Evolutionary conservation across 352 stramenopile genomes (phyloP).

Genomic region (Phytophthora foliorum): DNA sequence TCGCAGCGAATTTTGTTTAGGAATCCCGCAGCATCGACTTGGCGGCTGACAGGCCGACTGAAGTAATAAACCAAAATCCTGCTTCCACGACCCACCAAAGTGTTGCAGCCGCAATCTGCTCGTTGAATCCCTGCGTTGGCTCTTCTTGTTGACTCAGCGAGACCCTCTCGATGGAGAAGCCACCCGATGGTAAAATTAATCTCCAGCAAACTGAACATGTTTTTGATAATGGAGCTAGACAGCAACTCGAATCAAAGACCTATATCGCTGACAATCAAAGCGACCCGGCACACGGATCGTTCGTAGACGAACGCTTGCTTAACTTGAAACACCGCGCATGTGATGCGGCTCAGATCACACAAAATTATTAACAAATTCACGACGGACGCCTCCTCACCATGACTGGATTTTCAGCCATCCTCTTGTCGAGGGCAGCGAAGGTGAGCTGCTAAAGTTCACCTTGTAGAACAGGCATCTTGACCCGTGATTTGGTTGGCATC

Average conservation of each 20-base stretch:
- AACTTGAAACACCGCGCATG: not conserved
- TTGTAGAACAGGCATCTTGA: no score
- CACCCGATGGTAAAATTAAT: no score
- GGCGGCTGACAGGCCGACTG: not conserved
- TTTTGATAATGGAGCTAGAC: no score
- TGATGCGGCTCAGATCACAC: not conserved
- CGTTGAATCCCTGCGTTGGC: no score
- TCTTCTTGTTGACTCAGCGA: no score
- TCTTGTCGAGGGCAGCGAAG: slow-evolving; percentile 1
- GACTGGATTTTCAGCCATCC: slow-evolving; percentile 13
- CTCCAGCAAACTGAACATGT: no score
- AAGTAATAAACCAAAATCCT: not conserved
- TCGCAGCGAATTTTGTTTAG: not conserved
- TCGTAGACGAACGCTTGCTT: slow-evolving; percentile 9
- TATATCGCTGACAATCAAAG: not conserved
- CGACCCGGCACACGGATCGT: not conserved
- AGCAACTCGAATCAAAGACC: not conserved
- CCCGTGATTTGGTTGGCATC: slow-evolving; percentile 17
- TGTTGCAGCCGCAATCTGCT: no score
- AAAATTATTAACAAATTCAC: not conserved
- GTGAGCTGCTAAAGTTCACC: not conserved
- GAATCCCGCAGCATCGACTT: not conserved
- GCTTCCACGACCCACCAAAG: not conserved
- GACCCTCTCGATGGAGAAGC: no score
- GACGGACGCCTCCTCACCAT: not conserved